A percentile compares a stretch with the other conserved stretches of the same genome.
phyloP scores from a whole-genome alignment of 306 rosid genomes.

The Sicyos edulis region DNA sequence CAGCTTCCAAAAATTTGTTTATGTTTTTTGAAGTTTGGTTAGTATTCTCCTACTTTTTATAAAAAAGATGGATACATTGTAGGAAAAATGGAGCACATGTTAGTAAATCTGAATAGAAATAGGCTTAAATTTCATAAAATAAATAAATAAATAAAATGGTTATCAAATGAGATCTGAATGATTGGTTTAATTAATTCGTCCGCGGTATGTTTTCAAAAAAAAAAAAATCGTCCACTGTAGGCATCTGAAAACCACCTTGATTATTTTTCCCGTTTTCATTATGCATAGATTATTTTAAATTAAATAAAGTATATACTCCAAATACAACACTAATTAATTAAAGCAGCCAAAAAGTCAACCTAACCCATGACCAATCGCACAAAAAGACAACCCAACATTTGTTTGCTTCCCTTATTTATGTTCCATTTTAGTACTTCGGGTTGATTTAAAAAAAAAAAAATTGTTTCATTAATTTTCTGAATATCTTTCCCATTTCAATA shows the following conservation, averaged over 20 bases:
- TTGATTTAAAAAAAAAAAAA: too few species aligned
- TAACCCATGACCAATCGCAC: conserved; percentile 1
- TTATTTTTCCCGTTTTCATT: not conserved
- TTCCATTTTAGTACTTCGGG: not conserved
- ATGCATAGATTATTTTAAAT: not conserved
- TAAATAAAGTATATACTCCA: conserved; percentile 5
- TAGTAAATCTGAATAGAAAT: too few species aligned
- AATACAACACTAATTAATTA: conserved; percentile 8
- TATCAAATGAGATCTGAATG: too few species aligned
- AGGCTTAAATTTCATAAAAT: too few species aligned
- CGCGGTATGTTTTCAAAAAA: not conserved
- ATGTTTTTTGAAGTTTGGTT: too few species aligned
- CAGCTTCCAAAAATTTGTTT: too few species aligned
- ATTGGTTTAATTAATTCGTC: not conserved
- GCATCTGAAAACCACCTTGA: conserved; percentile 12
- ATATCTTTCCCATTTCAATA: not conserved
- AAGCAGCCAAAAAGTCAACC: conserved; percentile 12
- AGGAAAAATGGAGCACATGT: too few species aligned
- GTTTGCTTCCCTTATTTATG: conserved; percentile 13
- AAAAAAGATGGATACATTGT: too few species aligned
- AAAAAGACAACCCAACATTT: conserved; percentile 10
- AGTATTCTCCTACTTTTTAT: too few species aligned
- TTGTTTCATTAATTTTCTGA: not conserved
- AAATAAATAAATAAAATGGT: too few species aligned
- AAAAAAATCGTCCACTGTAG: not conserved